Evolutionary conservation across 2,329 filamentous ascomycete species (phyloP), one percentile per base, ranked within the genome.

Genomic region (Colletotrichum coccodes): DNA sequence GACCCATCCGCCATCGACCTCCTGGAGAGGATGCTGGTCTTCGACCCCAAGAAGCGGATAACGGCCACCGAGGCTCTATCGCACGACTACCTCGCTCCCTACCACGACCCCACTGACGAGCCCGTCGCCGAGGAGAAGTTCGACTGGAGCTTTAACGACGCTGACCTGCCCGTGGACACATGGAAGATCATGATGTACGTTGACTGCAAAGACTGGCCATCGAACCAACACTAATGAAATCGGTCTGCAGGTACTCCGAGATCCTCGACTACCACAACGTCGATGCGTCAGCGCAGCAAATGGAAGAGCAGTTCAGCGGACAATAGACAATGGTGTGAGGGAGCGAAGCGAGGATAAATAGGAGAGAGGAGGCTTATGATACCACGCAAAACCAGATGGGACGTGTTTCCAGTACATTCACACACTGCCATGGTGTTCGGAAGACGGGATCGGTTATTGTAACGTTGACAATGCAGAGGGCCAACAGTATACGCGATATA

Each of bases 171-270:
- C 1, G 95, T 98, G 58, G 96, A 99, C 79, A 97, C 95, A n/a
- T 99, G 96, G 96, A 99, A 99, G 86, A 98, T 99, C 79, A 99
- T 98, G 96, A 99, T 99, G 96, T 97, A 87, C 78, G 92, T 80
- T 18, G 30, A 11, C n/a, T 12, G n/a, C 3, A 26, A 9, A 23
- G 18, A 12, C 3, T 8, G 3, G 21, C 0, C 9, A 2, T 23
- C 8, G 26, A 38, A 6, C 7, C 14, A 21, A 18, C 14, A 47
- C 64, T 70, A 60, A 70, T 34, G 28, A 30, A 12, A 12, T 21
- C 53, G 47, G 36, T 68, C 72, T 75, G 60, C 78, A 97, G 95
- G 94, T 98, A 98, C 86, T 97, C 95, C 60, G 95, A 98, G 81
- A 98, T 99, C 76, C 91, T 98, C 75, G 95, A 98, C 82, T 98